Evolutionary conservation across 164 flowering plant genomes (phyloP).

Genomic region (Vitis rupestris): DNA sequence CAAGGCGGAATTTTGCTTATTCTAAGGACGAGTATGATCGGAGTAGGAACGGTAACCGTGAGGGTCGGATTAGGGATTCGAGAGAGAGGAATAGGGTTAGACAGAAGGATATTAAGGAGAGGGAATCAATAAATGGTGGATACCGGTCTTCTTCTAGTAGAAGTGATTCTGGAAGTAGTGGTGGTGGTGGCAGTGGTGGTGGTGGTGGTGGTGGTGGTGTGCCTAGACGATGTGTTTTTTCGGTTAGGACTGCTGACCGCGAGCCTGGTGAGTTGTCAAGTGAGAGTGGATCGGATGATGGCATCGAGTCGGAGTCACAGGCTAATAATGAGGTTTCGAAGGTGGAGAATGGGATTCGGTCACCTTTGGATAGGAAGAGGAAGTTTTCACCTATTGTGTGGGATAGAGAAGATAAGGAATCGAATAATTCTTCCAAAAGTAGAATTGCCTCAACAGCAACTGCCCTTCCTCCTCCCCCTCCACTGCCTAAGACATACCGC

Average conservation of each 20-base stretch:
- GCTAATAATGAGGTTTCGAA: slow-evolving; percentile 23
- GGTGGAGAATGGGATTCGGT: slow-evolving; percentile 40
- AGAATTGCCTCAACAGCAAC: slow-evolving; percentile 17
- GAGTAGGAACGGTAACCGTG: slow-evolving; percentile 28
- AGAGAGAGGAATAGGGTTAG: slow-evolving; percentile 33
- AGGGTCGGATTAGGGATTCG: slow-evolving; percentile 14
- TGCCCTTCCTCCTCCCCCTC: slow-evolving; percentile 47
- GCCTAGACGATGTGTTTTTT: slow-evolving; percentile 25
- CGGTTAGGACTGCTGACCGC: slow-evolving; percentile 39
- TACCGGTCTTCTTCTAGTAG: slow-evolving; percentile 38
- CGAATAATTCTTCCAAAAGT: slow-evolving; percentile 16
- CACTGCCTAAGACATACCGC: slow-evolving; percentile 32
- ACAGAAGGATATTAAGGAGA: slow-evolving; percentile 46
- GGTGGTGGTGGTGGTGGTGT: slow-evolving; percentile 23
- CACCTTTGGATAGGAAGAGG: slow-evolving; percentile 48
- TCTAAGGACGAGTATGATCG: slow-evolving; percentile 44
- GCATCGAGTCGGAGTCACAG: slow-evolving; percentile 36
- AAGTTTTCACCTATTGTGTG: slow-evolving; percentile 88
- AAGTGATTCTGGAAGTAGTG: slow-evolving; percentile 50
- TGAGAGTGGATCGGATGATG: slow-evolving; percentile 85
- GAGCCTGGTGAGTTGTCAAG: slow-evolving; percentile 90
- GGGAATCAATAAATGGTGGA: slow-evolving; percentile 42
- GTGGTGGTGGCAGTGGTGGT: slow-evolving; percentile 15
- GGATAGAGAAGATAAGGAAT: slow-evolving; percentile 74
- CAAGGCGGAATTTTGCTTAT: slow-evolving; percentile 39